phyloP scores from a whole-genome alignment of 2,329 filamentous ascomycete species.

The Verticillium dahliae region DNA sequence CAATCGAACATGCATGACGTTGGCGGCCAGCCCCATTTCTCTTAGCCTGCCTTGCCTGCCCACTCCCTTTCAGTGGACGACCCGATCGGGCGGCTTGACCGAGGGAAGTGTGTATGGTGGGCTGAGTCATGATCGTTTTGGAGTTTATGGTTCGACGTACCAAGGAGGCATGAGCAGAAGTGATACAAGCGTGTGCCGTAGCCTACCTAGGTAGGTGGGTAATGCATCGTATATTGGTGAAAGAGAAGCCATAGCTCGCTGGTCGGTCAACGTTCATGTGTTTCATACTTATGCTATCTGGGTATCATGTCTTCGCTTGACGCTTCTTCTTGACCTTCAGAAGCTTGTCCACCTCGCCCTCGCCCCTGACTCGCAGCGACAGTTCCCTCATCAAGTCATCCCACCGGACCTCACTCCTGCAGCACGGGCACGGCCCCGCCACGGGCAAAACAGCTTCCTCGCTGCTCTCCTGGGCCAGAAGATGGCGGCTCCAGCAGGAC shows the following conservation, averaged over 20 bases:
- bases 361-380: slow-evolving; percentile 64
- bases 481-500: slow-evolving; percentile 50
- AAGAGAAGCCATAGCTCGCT: no score
- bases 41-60: not conserved
- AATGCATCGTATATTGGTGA: not conserved
- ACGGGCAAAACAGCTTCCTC: slow-evolving; percentile 55
- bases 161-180: not conserved
- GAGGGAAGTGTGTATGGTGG: not conserved
- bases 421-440: slow-evolving; percentile 65
- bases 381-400: slow-evolving; percentile 75
- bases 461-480: slow-evolving; percentile 30
- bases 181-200: not conserved
- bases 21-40: not conserved
- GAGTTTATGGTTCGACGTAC: not conserved
- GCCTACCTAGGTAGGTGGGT: no score
- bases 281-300: not conserved
- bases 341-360: slow-evolving; percentile 63
- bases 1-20: slow-evolving; percentile 2
- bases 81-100: not conserved
- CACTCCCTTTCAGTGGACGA: not conserved
- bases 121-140: not conserved
- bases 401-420: slow-evolving; percentile 60
- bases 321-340: slow-evolving; percentile 43
- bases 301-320: slow-evolving; percentile 13
- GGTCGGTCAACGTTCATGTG: not conserved